A percentile compares a stretch with the other conserved stretches of the same genome.
phyloP scores from a whole-genome alignment of 495 filamentous ascomycete genomes.

The Penicillium malachiteum region DNA sequence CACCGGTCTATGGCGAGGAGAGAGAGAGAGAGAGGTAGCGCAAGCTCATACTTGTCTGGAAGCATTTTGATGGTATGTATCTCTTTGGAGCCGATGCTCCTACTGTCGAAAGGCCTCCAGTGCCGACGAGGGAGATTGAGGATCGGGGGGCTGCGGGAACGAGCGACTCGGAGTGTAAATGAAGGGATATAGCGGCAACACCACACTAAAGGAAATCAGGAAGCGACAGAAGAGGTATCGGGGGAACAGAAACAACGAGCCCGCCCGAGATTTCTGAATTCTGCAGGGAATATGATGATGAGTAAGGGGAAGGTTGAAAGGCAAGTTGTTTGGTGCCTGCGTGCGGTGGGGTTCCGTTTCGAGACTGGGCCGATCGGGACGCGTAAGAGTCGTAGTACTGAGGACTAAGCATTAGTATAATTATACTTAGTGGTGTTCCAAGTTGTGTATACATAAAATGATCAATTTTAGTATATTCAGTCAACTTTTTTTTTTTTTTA shows the following conservation, averaged over 20 bases:
- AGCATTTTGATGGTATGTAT: conserved; percentile 56
- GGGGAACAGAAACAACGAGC: conserved; percentile 23
- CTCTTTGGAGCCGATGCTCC: conserved; percentile 46
- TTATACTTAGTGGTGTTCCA: too few relatives aligned
- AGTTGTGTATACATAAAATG: too few relatives aligned
- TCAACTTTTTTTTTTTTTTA: too few relatives aligned
- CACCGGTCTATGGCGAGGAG: conserved; percentile 2
- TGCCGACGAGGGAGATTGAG: conserved; percentile 27
- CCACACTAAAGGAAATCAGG: neutral
- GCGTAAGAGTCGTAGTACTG: conserved; percentile 19
- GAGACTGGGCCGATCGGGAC: conserved; percentile 31
- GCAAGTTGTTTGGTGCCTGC: conserved; percentile 27
- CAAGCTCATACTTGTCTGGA: conserved; percentile 75
- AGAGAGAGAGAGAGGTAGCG: conserved; percentile 1
- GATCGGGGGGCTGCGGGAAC: conserved; percentile 10
- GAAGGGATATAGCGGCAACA: conserved; percentile 5
- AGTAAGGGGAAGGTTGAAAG: conserved; percentile 10
- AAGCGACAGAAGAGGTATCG: conserved; percentile 6
- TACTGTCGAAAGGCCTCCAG: conserved; percentile 38
- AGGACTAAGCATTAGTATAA: neutral
- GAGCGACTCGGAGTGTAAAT: conserved; percentile 18
- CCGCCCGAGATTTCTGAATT: conserved; percentile 28
- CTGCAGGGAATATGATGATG: conserved; percentile 15
- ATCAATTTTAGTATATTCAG: too few relatives aligned
- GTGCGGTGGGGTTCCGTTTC: conserved; percentile 37